Base-by-base conservation (phyloP, 331 rosid species). In the Stylosanthes scabra region DNA sequence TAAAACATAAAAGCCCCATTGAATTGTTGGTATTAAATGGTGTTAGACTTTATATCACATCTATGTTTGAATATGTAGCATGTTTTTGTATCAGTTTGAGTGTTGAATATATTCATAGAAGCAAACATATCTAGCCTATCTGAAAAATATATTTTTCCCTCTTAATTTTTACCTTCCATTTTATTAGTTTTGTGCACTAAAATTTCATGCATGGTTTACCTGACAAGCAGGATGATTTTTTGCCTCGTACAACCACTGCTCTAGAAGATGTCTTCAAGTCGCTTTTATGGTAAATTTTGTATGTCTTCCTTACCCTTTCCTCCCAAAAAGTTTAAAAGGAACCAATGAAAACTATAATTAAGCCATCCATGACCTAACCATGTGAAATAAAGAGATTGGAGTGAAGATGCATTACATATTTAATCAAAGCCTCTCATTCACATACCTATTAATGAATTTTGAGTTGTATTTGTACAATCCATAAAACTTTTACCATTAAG, bases 161-260 rank as follows among this genome's bases (percentile, higher is more conserved):
- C 59, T 41, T 57, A 28, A 46, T 54, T 61, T 75, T 40, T 61
- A 61, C 55, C 49, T 68, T 40, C 63, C 42, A 58, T 13, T 60
- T 74, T 71, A 65, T 46, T 68, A 74, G 74, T 65, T 64, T 65
- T 71, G n/a, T 70, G 20, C 15, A 27, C 73, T 74, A 75, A 80
- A 56, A 28, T 66, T 71, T 45, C 72, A 31, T 28, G 10, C 37
- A 31, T 45, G 63, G 42, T 83, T 39, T 28, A 65, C 54, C 3
- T 61, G 59, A 39, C 15, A 76, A 70, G 72, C 59, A 91, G 98
- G 97, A 94, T 28, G 98, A 94, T 81, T 91, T 94, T 88, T 84
- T 91, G 83, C 97, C 98, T 8, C 89, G 98, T 78, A 86, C 95
- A 69, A 84, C 93, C 7, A 84, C 95, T 12, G 89, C 96, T 61